Base-by-base conservation (phyloP, 768 basidiomycete species). In the Tulasnella sp. region DNA sequence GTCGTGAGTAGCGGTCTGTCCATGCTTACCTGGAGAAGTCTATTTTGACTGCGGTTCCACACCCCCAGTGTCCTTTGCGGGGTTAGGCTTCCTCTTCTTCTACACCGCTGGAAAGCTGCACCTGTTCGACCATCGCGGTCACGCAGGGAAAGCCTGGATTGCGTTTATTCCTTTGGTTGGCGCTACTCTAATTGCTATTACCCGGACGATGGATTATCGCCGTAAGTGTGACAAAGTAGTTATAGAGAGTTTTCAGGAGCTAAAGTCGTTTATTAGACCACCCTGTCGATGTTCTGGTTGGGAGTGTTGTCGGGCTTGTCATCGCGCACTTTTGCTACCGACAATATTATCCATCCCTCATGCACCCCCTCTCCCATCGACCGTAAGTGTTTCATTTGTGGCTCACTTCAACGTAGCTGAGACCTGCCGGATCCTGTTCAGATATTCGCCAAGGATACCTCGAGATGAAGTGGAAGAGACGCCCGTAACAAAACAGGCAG, bases 41-140 rank as follows among this genome's bases (percentile, higher is more conserved):
- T n/a, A n/a, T n/a, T n/a, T n/a, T n/a, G n/a, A n/a, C n/a, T n/a
- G n/a, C n/a, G n/a, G n/a, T n/a, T 39, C n/a, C n/a, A n/a, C n/a
- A n/a, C n/a, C 51, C 43, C 8, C 63, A 88, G 90, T 94, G 53
- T 89, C 92, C 0, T 97, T 94, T 67, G 88, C 91, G 5, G 94
- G 94, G 1, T 75, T 99, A 6, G 88, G 86, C 1, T 93, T 92
- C 70, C 73, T 98, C 37, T 73, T 84, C 1, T 83, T 87, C 62
- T 98, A 96, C 67, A 70, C 93, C 5, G 86, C 88, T 9, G 96
- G 93, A 2, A 97, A 98, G 69, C 71, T 94, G 63, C 92, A 93
- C 65, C 71, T 98, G 4, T 94, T 91, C 61, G 91, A 96, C 66
- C 74, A 72, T 23, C 75, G 80, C 43, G 92, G 91, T 3, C 79